Evolutionary conservation across 129 eudicot genomes (phyloP).

Genomic region (Centrapalus pauciflorus): DNA sequence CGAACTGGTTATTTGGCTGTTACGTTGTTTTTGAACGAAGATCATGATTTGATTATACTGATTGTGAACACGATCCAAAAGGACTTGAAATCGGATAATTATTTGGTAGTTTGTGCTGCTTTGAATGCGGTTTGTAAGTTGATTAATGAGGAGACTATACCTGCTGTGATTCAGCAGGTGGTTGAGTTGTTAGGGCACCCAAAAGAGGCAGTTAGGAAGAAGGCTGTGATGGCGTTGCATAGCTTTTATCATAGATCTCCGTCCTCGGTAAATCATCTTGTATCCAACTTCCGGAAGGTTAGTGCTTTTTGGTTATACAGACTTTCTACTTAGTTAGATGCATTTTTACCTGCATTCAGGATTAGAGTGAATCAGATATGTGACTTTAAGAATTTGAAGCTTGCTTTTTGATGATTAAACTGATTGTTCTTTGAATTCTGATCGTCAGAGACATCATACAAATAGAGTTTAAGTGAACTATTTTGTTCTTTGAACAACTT

Average conservation of each 20-base stretch:
- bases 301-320: conserved; percentile 13
- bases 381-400: background rate
- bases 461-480: background rate
- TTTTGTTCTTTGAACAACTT: conserved; percentile 1
- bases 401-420: background rate
- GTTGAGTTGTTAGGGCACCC: conserved; percentile 75
- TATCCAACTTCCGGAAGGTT: conserved; percentile 86
- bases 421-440: background rate
- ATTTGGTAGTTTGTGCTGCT: conserved; percentile 85
- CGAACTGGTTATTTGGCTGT: conserved; percentile 95
- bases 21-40: conserved; percentile 85
- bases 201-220: conserved; percentile 95
- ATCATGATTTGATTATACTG: conserved; percentile 92
- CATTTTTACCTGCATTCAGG: conserved; percentile 11
- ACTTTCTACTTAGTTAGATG: background rate
- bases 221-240: conserved; percentile 98
- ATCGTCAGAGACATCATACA: background rate
- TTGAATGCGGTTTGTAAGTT: conserved; percentile 94
- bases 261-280: conserved; percentile 63
- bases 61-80: conserved; percentile 97
- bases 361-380: background rate
- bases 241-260: conserved; percentile 82
- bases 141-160: conserved; percentile 98
- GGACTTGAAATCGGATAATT: conserved; percentile 93
- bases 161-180: conserved; percentile 89